Conservation (phyloP, 2,329 filamentous ascomycete species). For the Colletotrichum sansevieriae region DNA sequence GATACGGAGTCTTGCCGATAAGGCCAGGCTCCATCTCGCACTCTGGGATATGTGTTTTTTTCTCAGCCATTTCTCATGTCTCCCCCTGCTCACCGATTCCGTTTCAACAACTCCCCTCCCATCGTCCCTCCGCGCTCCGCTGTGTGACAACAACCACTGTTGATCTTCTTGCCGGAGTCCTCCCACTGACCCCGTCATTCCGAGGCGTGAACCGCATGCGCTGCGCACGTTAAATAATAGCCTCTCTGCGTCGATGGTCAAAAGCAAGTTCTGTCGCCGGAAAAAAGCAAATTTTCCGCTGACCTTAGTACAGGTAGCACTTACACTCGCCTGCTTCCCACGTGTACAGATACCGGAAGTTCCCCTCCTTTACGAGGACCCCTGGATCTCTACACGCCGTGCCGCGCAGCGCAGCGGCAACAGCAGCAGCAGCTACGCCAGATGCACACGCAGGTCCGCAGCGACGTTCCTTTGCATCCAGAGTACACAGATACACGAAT, state of each 20-base stretch:
- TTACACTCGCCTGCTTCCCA: constrained; percentile 22
- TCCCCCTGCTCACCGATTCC: background rate
- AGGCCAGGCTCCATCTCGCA: background rate
- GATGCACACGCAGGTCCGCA: constrained; percentile 10
- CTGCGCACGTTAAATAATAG: constrained; percentile 11
- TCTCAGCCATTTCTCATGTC: background rate
- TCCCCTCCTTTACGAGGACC: constrained; percentile 20
- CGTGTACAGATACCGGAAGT: constrained; percentile 26
- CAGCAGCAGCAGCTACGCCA: background rate
- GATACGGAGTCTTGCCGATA: constrained; percentile 30
- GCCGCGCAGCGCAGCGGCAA: background rate
- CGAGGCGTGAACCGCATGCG: constrained; percentile 3
- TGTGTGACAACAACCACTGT: constrained; percentile 9
- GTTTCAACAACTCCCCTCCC: background rate
- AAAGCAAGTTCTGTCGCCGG: constrained; percentile 10
- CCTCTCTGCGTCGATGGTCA: constrained; percentile 21
- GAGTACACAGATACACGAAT: too few relatives aligned
- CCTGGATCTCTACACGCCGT: constrained; percentile 7
- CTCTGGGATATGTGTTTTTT: too few relatives aligned
- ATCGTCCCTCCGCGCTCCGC: background rate
- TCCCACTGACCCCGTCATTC: background rate
- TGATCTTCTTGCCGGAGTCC: constrained; percentile 1
- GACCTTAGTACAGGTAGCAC: constrained; percentile 7
- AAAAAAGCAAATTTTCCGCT: constrained; percentile 5
- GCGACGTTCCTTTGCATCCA: too few relatives aligned